Conservation (phyloP, 768 basidiomycete species). For the Russula sp. region DNA sequence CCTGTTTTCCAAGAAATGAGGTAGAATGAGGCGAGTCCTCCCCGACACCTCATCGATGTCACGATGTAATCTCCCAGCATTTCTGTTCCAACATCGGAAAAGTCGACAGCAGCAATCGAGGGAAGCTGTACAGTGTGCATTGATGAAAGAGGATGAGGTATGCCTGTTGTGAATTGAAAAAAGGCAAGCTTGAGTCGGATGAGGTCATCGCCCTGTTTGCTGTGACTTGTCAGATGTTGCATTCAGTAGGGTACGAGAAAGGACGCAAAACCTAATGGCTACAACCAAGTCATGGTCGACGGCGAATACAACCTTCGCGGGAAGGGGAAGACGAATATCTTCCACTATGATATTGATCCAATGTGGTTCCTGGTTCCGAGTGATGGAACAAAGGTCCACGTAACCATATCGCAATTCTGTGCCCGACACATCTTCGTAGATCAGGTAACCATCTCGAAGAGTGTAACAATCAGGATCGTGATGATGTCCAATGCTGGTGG, state of each 20-base stretch:
- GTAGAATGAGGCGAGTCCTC: not conserved
- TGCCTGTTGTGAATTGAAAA: not conserved
- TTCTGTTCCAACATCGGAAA: not conserved
- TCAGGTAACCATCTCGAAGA: not conserved
- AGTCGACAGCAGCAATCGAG: not conserved
- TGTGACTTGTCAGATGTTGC: not conserved
- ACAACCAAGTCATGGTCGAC: slow-evolving; percentile 3
- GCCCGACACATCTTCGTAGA: not conserved
- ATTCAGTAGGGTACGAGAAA: not conserved
- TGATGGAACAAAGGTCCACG: not conserved
- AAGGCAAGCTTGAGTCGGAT: not conserved
- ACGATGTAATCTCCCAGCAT: not conserved
- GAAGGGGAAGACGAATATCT: not conserved
- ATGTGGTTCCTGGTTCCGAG: not conserved
- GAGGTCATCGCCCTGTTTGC: not conserved
- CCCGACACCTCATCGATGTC: not conserved
- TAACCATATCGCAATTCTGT: not conserved
- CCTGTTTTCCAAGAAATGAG: slow-evolving; percentile 10
- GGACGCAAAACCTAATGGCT: not conserved
- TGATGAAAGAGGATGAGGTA: not conserved
- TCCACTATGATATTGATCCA: not conserved
- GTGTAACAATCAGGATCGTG: not conserved
- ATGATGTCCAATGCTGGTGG: not conserved
- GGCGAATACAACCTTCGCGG: not conserved
- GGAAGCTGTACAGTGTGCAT: not conserved